These are phyloP conservation scores for Talaromyces trachyspermus DNA, from an alignment of 495 filamentous ascomycete species.

Conservation along the genomic window DNA sequence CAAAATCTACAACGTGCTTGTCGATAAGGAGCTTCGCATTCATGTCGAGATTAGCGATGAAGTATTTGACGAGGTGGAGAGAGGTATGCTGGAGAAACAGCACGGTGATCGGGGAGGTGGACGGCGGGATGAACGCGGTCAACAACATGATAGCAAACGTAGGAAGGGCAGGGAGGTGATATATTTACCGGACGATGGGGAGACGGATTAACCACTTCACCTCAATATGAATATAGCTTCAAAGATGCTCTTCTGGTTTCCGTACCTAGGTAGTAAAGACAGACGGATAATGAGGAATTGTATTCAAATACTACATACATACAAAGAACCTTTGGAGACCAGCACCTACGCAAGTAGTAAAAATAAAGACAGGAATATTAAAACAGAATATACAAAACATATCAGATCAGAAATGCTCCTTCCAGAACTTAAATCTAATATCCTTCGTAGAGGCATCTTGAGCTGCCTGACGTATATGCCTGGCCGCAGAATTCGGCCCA, in stretches of 20 bases:
- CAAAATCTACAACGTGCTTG: constrained; percentile 41
- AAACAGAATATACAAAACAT: constrained; percentile 1
- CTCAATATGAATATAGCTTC: too few relatives aligned
- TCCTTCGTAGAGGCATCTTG: constrained; percentile 61
- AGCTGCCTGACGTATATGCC: constrained; percentile 78
- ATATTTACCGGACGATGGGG: constrained; percentile 24
- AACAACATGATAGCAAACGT: too few relatives aligned
- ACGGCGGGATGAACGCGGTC: too few relatives aligned
- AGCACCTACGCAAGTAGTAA: too few relatives aligned
- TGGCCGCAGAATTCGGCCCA: constrained; percentile 71
- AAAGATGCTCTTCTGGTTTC: too few relatives aligned
- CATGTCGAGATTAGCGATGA: constrained; percentile 34
- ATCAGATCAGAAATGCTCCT: constrained; percentile 66
- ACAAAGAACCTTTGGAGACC: too few relatives aligned
- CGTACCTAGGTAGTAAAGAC: too few relatives aligned
- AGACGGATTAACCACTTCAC: constrained; percentile 18
- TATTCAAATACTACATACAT: too few relatives aligned
- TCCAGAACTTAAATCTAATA: constrained; percentile 97
- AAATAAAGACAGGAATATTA: too few relatives aligned
- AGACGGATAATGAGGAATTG: too few relatives aligned
- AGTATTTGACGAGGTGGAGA: constrained; percentile 17
- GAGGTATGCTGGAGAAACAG: constrained; percentile 12
- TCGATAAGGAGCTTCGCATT: constrained; percentile 46
- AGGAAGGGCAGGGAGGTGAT: constrained; percentile 14
- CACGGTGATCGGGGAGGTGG: constrained; percentile 10